Conservation (phyloP, 2,329 filamentous ascomycete species). For the Phyllosticta ampelicida region DNA sequence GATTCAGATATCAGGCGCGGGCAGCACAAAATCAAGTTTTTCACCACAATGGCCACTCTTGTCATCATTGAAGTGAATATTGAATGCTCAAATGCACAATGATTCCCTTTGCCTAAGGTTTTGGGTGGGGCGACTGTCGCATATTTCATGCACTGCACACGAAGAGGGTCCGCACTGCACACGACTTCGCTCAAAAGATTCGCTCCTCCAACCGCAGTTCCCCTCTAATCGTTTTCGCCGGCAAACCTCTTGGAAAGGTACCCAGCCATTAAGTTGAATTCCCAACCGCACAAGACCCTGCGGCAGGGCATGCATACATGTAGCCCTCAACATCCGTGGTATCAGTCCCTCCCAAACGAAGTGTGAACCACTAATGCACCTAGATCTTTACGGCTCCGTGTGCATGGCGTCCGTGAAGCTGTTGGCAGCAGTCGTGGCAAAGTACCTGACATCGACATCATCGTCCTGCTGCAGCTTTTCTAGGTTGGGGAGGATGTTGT, state of each 20-base stretch:
- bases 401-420: conserved; percentile 31
- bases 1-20: neutral
- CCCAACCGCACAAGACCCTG: neutral
- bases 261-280: neutral
- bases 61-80: neutral
- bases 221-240: neutral
- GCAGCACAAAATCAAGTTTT: neutral
- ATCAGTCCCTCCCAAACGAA: neutral
- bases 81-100: neutral
- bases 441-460: conserved; percentile 96
- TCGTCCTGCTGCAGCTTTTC: conserved; percentile 95
- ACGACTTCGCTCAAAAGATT: neutral
- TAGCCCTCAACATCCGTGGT: neutral
- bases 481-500: conserved; percentile 77
- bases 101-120: neutral
- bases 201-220: neutral
- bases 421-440: conserved; percentile 78
- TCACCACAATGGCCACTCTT: neutral
- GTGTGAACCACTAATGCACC: neutral
- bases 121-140: neutral
- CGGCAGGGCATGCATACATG: neutral
- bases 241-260: neutral
- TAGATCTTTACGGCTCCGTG: conserved; percentile 19
- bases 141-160: neutral
- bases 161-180: neutral